phyloP scores from a whole-genome alignment of 345 rosid species.

The Pistacia atlantica region DNA sequence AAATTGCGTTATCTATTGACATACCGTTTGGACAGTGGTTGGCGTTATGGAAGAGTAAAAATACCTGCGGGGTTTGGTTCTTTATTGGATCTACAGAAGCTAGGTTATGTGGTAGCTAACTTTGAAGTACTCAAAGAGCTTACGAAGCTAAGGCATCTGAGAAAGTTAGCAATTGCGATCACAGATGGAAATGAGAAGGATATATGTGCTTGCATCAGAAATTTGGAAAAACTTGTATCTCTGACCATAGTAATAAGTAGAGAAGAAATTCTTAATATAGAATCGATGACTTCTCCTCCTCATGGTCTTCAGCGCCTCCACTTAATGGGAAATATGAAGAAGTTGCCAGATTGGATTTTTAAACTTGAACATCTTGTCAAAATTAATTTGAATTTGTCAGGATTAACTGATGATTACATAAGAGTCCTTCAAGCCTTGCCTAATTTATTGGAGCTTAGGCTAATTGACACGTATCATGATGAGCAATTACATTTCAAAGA shows the following conservation, averaged over 20 bases:
- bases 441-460: no score
- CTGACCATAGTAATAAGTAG: background rate
- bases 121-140: background rate
- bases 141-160: conserved; percentile 2
- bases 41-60: no score
- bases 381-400: background rate
- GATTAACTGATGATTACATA: no score
- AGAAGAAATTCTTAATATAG: background rate
- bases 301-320: background rate
- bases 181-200: conserved; percentile 1
- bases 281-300: background rate
- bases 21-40: no score
- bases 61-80: no score
- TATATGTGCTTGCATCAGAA: conserved; percentile 13
- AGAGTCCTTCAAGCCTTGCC: no score
- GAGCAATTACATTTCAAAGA: background rate
- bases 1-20: no score
- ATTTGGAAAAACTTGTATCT: conserved; percentile 9
- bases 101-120: no score
- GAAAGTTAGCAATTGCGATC: conserved; percentile 15
- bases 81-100: no score
- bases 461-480: background rate
- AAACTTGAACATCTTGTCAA: background rate
- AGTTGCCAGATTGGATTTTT: conserved; percentile 11
- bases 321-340: background rate